Evolutionary conservation across 352 stramenopile genomes (phyloP).

Genomic region (Achlya hypogyna): DNA sequence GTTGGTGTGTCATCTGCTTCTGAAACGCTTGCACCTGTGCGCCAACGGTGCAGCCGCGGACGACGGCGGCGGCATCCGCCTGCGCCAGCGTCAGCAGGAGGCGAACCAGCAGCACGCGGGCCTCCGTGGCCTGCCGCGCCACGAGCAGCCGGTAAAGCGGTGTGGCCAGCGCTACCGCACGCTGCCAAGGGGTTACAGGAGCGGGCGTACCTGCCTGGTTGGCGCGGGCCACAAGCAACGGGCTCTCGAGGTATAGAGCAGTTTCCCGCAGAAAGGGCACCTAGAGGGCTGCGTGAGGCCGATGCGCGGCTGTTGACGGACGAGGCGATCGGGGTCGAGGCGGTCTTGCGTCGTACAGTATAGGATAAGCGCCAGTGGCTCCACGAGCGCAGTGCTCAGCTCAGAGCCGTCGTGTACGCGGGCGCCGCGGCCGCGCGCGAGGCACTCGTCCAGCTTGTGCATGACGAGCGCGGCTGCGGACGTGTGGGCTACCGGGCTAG

Average conservation of each 20-base stretch:
- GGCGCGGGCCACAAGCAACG: conserved; percentile 31
- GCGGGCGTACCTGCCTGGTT: conserved; percentile 37
- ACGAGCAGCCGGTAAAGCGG: conserved; percentile 16
- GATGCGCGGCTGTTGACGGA: conserved; percentile 19
- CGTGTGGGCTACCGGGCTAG: not conserved
- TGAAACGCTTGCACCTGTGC: conserved; percentile 25
- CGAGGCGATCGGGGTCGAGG: conserved; percentile 49
- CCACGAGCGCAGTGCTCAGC: conserved; percentile 38
- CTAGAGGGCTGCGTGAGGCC: conserved; percentile 22
- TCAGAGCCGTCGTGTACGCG: conserved; percentile 44
- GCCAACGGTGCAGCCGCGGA: conserved; percentile 47
- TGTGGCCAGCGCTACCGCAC: not conserved
- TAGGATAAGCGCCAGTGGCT: conserved; percentile 56
- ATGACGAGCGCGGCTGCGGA: conserved; percentile 45
- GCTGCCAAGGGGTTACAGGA: not conserved
- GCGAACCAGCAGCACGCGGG: conserved; percentile 30
- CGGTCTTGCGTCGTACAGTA: conserved; percentile 47
- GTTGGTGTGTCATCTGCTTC: not conserved
- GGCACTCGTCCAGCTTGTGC: conserved; percentile 40
- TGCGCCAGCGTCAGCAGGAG: conserved; percentile 48
- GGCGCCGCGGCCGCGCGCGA: conserved; percentile 13
- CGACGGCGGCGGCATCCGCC: conserved; percentile 37
- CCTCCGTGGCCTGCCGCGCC: not conserved
- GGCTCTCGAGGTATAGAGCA: conserved; percentile 40
- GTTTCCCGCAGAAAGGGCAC: conserved; percentile 49